Evolutionary conservation across 108 stramenopile species (phyloP).

Genomic region (Nitzschia sp.): DNA sequence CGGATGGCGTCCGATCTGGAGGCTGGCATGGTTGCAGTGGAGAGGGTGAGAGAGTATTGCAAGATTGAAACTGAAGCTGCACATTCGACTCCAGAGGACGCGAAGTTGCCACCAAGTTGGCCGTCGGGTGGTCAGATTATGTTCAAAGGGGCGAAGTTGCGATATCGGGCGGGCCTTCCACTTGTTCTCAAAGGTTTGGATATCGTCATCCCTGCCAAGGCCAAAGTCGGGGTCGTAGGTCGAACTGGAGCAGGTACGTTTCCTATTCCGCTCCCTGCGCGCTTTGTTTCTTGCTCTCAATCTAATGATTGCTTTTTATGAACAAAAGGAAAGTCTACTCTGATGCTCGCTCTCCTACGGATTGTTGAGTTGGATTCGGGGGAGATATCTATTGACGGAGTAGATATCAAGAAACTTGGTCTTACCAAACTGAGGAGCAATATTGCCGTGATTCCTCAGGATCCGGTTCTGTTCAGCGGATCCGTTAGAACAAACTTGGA

Average conservation of each 20-base stretch:
- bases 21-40: slow-evolving; percentile 90
- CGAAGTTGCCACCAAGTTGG: slow-evolving; percentile 50
- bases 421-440: slow-evolving; percentile 74
- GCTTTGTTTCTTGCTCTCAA: too few species aligned
- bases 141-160: slow-evolving; percentile 64
- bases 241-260: slow-evolving; percentile 55
- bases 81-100: slow-evolving; percentile 43
- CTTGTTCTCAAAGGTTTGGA: slow-evolving; percentile 89
- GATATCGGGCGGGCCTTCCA: slow-evolving; percentile 84
- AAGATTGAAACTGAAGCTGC: slow-evolving; percentile 61
- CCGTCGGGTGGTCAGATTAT: slow-evolving; percentile 75
- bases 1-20: slow-evolving; percentile 92
- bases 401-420: slow-evolving; percentile 75
- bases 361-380: slow-evolving; percentile 78
- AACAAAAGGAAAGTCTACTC: slow-evolving; percentile 89
- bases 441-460: slow-evolving; percentile 95
- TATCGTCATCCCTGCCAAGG: slow-evolving; percentile 62
- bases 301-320: slow-evolving; percentile 1
- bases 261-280: not conserved
- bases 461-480: slow-evolving; percentile 93
- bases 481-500: slow-evolving; percentile 92
- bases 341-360: slow-evolving; percentile 85
- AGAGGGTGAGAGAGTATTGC: slow-evolving; percentile 84
- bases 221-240: slow-evolving; percentile 87
- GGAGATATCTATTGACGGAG: slow-evolving; percentile 86